phyloP scores from a whole-genome alignment of 2,329 filamentous ascomycete species.

The Magnaporthiopsis rhizophila region DNA sequence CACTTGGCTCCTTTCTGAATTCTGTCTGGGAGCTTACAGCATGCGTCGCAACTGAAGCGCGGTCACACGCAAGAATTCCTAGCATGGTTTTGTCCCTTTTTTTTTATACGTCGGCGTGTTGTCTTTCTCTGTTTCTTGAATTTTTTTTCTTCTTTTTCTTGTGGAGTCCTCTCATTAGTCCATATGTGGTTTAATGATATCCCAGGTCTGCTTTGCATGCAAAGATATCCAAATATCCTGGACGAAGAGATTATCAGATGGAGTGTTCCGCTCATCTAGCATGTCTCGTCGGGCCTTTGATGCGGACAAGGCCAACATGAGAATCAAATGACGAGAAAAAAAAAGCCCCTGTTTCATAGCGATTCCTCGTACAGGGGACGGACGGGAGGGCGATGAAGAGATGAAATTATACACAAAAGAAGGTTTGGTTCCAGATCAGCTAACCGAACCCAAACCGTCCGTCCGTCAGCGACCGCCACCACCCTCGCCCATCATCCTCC shows the following conservation, averaged over 20 bases:
- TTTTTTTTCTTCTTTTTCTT: conserved; percentile 3
- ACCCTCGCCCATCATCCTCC: conserved; percentile 53
- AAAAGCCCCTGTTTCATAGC: too few species aligned
- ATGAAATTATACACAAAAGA: too few species aligned
- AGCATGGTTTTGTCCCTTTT: conserved; percentile 10
- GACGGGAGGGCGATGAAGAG: too few species aligned
- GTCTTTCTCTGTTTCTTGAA: conserved; percentile 8
- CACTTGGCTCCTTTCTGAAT: neutral
- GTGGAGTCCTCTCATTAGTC: neutral
- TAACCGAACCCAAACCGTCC: too few species aligned
- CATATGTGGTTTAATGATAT: conserved; percentile 1
- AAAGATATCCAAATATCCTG: neutral
- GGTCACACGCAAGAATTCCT: neutral
- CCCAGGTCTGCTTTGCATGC: neutral
- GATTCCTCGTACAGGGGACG: too few species aligned
- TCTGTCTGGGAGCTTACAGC: too few species aligned
- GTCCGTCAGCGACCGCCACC: neutral
- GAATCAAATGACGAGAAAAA: too few species aligned
- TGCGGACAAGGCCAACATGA: too few species aligned
- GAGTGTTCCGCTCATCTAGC: neutral
- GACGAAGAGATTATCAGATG: neutral
- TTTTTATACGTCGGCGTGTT: conserved; percentile 15
- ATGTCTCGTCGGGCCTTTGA: too few species aligned
- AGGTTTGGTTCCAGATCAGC: too few species aligned
- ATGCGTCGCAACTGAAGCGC: too few species aligned